Conservation (phyloP, 306 rosid species). For the Pterocarpus santalinus region DNA sequence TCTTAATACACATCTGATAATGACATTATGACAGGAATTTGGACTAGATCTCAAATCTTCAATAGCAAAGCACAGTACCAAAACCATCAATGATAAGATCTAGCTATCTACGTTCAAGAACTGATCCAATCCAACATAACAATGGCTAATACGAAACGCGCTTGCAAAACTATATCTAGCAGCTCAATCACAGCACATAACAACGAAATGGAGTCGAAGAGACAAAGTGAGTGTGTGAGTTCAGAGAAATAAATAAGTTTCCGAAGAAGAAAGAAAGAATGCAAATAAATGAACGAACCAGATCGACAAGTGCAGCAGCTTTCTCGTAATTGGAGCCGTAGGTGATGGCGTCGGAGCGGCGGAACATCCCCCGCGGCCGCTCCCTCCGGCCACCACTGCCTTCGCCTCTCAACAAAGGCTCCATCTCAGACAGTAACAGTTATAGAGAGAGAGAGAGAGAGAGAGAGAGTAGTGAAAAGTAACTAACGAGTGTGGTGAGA, state of each 20-base stretch:
- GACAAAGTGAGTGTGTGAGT: not conserved
- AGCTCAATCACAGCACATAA: constrained; percentile 27
- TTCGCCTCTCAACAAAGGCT: constrained; percentile 73
- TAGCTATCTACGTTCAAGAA: not conserved
- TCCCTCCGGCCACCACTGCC: constrained; percentile 54
- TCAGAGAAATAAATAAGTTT: constrained; percentile 8
- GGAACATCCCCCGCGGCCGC: constrained; percentile 22
- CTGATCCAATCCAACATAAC: not conserved
- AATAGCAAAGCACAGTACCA: constrained; percentile 6
- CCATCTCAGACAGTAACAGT: constrained; percentile 51
- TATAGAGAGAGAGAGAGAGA: not conserved
- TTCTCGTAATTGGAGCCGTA: constrained; percentile 72
- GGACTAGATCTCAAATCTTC: not conserved
- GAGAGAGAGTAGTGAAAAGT: not conserved
- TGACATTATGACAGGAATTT: not conserved
- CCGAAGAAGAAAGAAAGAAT: not conserved
- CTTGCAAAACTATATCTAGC: not conserved
- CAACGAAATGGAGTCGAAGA: constrained; percentile 2
- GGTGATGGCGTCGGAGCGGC: constrained; percentile 77
- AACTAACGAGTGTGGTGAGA: not conserved
- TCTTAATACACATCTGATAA: not conserved
- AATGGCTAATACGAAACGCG: constrained; percentile 32
- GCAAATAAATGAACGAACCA: constrained; percentile 61
- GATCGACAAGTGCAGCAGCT: constrained; percentile 94
- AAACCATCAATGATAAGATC: constrained; percentile 38